Base-by-base conservation (phyloP, 805 yeast species). In the Saturnispora besseyi region DNA sequence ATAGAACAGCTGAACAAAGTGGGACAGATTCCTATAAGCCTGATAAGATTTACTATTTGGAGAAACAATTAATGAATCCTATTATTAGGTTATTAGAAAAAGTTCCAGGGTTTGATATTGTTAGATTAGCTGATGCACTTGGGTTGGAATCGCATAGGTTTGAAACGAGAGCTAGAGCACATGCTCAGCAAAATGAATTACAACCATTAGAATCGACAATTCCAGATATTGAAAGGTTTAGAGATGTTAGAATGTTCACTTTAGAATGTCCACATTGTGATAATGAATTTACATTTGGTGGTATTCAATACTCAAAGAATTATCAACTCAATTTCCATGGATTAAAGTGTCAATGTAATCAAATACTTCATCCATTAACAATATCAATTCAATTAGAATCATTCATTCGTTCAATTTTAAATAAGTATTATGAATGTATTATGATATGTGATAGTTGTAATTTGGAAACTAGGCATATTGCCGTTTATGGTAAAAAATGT, bases 401-500 rank as follows among this genome's bases (percentile, higher is more conserved):
- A n/a, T 70, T 78, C 44, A 76, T 91, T 26, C 73, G 97, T 50
- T 66, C 71, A 5, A 85, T 81, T 55, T 81, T 91, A 45, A 74
- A 89, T 0, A 62, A 73, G 31, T 93, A 90, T 64, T 93, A 93
- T 63, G 81, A 86, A n/a, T 91, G 90, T 4, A 81, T 93, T 87
- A 69, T 89, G 43, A 68, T 65, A 0, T 93, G 99, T 69, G 95
- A 86, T 63, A 97, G 93, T 59, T 91, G 98, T 68, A 87, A 85
- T 2, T 72, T 78, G 48, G 73, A 74, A 13, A 90, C 97, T 0
- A 75, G 96, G 54, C 96, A 90, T 61, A 76, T 93, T 24, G 80
- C 90, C 21, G 96, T 90, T 4, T 88, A 87, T 60, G 98, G 98
- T 48, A 79, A 82, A 57, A 76, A 91, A 56, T 89, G 98, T 64